These are phyloP conservation scores for Prunus salicina DNA, from an alignment of 306 rosid genomes.

Conservation along the genomic window DNA sequence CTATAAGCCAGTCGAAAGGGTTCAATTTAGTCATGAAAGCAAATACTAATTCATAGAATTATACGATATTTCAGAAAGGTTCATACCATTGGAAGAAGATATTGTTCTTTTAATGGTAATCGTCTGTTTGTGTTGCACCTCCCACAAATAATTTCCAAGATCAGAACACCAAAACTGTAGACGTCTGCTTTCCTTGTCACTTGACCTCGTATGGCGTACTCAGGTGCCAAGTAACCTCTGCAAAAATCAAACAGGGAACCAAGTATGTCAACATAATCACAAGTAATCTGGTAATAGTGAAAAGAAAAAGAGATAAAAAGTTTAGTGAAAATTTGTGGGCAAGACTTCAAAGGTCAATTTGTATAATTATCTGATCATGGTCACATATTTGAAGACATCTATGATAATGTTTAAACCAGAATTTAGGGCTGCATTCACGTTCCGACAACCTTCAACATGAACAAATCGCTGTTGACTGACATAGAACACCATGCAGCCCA, in stretches of 20 bases:
- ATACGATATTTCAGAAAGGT: neutral
- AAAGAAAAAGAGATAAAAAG: neutral
- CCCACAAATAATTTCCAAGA: conserved; percentile 79
- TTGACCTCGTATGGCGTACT: conserved; percentile 76
- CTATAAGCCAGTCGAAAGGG: neutral
- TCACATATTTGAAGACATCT: neutral
- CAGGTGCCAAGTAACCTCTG: conserved; percentile 92
- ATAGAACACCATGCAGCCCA: neutral
- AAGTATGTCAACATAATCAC: conserved; percentile 1
- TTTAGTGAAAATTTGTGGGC: too few relatives aligned
- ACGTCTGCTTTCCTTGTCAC: conserved; percentile 82
- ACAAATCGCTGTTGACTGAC: neutral
- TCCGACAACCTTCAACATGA: neutral
- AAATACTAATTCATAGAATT: neutral
- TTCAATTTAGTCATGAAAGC: neutral
- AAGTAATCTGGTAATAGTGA: neutral
- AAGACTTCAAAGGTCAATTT: neutral
- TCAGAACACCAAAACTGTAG: conserved; percentile 80
- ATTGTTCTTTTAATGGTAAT: conserved; percentile 57
- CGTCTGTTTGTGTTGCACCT: conserved; percentile 64
- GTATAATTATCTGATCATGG: neutral
- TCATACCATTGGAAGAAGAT: conserved; percentile 70
- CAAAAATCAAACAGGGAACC: conserved; percentile 23
- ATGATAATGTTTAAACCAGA: neutral
- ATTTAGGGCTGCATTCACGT: neutral